Conservation (phyloP, 2,329 filamentous ascomycete species). For the Chrysoporthe cubensis region DNA sequence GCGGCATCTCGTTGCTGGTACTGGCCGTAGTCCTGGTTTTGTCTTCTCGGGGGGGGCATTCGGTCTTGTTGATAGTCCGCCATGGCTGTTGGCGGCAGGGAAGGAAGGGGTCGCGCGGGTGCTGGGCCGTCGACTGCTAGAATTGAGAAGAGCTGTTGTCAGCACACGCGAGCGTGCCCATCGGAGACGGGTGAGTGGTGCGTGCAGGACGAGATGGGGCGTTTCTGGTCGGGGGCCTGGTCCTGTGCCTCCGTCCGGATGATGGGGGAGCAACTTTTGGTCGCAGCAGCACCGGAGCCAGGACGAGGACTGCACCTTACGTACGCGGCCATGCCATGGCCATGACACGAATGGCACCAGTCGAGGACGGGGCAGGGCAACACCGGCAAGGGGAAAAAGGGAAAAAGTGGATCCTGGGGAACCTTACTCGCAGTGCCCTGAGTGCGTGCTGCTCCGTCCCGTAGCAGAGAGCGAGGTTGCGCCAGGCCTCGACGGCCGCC, state of each 20-base stretch:
- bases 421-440: constrained; percentile 24
- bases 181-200: constrained; percentile 17
- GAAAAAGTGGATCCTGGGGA: constrained; percentile 30
- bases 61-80: constrained; percentile 62
- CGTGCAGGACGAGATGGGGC: constrained; percentile 17
- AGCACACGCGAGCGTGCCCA: constrained; percentile 29
- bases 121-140: constrained; percentile 23
- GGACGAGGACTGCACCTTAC: constrained; percentile 27
- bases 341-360: constrained; percentile 24
- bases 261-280: constrained; percentile 22
- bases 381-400: constrained; percentile 27
- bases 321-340: constrained; percentile 23
- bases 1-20: constrained; percentile 75
- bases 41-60: constrained; percentile 46
- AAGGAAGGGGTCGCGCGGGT: constrained; percentile 10
- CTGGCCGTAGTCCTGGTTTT: constrained; percentile 30
- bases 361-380: constrained; percentile 1
- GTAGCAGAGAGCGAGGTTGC: background rate
- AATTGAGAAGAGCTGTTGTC: constrained; percentile 28
- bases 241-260: constrained; percentile 6
- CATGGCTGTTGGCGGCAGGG: constrained; percentile 51
- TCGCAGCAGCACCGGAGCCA: constrained; percentile 22
- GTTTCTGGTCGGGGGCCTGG: constrained; percentile 13
- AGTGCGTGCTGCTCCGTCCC: background rate
- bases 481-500: constrained; percentile 33